A percentile compares a stretch with the other conserved stretches of the same genome.
These are phyloP conservation scores for Talaromyces thailandensis DNA, from an alignment of 495 filamentous ascomycete species.

Conservation along the genomic window DNA sequence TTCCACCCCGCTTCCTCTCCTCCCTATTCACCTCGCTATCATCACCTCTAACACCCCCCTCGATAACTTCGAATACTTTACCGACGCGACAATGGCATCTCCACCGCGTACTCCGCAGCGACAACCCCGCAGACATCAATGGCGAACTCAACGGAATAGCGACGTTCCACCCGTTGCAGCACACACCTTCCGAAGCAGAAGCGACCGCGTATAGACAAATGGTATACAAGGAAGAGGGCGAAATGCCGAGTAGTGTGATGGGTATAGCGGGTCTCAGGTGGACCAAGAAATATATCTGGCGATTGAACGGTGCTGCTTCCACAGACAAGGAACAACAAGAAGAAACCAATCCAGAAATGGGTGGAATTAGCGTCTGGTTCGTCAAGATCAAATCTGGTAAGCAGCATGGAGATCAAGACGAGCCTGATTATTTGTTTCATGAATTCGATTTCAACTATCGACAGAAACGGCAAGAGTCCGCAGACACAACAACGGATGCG, in stretches of 20 bases:
- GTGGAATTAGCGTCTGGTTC: slow-evolving; percentile 36
- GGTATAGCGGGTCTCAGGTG: slow-evolving; percentile 23
- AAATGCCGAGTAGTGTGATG: slow-evolving; percentile 18
- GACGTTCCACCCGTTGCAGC: slow-evolving; percentile 24
- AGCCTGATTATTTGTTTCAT: slow-evolving; percentile 39
- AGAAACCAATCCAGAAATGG: not conserved
- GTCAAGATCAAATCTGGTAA: slow-evolving; percentile 21
- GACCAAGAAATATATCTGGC: slow-evolving; percentile 42
- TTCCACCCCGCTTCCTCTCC: slow-evolving; percentile 13
- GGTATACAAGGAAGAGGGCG: slow-evolving; percentile 38
- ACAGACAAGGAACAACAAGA: not conserved
- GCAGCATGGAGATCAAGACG: slow-evolving; percentile 15
- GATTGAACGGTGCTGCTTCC: slow-evolving; percentile 13
- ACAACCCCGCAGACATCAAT: slow-evolving; percentile 32
- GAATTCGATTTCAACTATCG: slow-evolving; percentile 25
- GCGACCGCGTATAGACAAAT: slow-evolving; percentile 16
- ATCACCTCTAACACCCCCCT: not conserved
- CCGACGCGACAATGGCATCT: slow-evolving; percentile 23
- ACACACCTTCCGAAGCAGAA: not conserved
- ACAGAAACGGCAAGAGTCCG: not conserved
- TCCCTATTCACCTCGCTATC: slow-evolving; percentile 21
- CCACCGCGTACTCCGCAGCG: slow-evolving; percentile 32
- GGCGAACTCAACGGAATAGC: slow-evolving; percentile 32
- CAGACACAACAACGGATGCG: not conserved
- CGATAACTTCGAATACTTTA: not conserved